Percentiles rank a stretch among this genome's conserved stretches.
phyloP scores from a whole-genome alignment of 2,329 filamentous ascomycete genomes.

The Periconia digitata region DNA sequence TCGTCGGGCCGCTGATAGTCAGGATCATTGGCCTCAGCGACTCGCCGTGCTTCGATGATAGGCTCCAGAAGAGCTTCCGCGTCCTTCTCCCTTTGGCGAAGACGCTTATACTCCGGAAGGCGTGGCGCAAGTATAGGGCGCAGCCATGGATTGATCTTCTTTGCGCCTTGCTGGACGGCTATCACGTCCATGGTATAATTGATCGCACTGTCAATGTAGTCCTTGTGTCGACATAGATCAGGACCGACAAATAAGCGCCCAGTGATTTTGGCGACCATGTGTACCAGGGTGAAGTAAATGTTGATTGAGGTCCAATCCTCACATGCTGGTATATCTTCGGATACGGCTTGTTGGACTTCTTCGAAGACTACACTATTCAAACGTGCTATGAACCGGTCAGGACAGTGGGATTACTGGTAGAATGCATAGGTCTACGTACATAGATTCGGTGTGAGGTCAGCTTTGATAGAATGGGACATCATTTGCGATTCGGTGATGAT shows the following conservation, averaged over 20 bases:
- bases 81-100: constrained; percentile 20
- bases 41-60: constrained; percentile 25
- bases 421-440: constrained; percentile 17
- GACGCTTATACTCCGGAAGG: constrained; percentile 23
- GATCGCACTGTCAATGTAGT: constrained; percentile 30
- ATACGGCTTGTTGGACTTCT: constrained; percentile 33
- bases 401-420: constrained; percentile 5
- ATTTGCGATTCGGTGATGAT: constrained; percentile 20
- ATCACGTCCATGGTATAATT: constrained; percentile 39
- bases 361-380: constrained; percentile 29
- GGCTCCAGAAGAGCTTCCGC: constrained; percentile 21
- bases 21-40: constrained; percentile 25
- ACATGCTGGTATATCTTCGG: constrained; percentile 29
- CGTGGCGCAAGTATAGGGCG: constrained; percentile 26
- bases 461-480: constrained; percentile 26
- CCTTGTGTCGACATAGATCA: constrained; percentile 28
- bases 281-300: constrained; percentile 30
- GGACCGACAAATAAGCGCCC: constrained; percentile 38
- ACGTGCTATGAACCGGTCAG: constrained; percentile 23
- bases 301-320: constrained; percentile 35
- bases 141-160: constrained; percentile 26
- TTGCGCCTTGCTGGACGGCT: constrained; percentile 27
- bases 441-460: constrained; percentile 39
- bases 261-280: constrained; percentile 37
- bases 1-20: constrained; percentile 40